Evolutionary conservation across 2,329 filamentous ascomycete species (phyloP), one percentile per base, ranked within the genome.

Genomic region (Calonectria naviculata): DNA sequence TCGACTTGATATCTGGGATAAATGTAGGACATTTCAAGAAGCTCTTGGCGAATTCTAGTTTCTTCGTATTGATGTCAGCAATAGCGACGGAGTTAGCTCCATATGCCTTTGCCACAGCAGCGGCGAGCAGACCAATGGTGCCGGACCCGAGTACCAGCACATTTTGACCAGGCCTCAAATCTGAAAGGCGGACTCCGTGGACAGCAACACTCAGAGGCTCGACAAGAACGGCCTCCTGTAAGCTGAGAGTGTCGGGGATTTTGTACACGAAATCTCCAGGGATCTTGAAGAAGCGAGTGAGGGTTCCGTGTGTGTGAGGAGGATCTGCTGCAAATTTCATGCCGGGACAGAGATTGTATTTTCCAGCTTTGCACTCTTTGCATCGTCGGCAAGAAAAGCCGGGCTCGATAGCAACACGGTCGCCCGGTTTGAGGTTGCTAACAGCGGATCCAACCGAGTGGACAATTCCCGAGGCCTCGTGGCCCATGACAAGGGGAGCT

Each of bases 241-340:
- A 85, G 1, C 89, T 91, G 63, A 98, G 91, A 73, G 86, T 83
- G 19, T 93, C 90, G 0, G 96, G 95, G 3, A 98, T 89, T 85
- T 94, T 94, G 85, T 97, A 97, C 88, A 95, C 97, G 81, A 97
- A 98, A 83, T 98, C 96, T 75, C 93, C 91, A 1, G 96, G 94
- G 12, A 96, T 87, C 9, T 87, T 81, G 87, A 96, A 98, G 87
- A 95, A 97, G 64, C 94, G 93, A 2, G 95, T 93, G 60, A 98
- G 87, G 0, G 95, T 98, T 62, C 95, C 95, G 82, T 98, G 92
- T 80, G 38, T 44, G 4, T 61, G 36, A 5, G 56, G 56, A 31
- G 56, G 56, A 12, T 41, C 56, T 1, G 96, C 95, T 21, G 96
- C 96, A 80, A 98, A 98, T 19, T 85, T 86, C 95, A 98, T 98